Percentiles rank a stretch among this genome's conserved stretches.
These are phyloP conservation scores for Ophiobolus disseminans DNA, from an alignment of 2,329 filamentous ascomycete genomes.

Conservation along the genomic window DNA sequence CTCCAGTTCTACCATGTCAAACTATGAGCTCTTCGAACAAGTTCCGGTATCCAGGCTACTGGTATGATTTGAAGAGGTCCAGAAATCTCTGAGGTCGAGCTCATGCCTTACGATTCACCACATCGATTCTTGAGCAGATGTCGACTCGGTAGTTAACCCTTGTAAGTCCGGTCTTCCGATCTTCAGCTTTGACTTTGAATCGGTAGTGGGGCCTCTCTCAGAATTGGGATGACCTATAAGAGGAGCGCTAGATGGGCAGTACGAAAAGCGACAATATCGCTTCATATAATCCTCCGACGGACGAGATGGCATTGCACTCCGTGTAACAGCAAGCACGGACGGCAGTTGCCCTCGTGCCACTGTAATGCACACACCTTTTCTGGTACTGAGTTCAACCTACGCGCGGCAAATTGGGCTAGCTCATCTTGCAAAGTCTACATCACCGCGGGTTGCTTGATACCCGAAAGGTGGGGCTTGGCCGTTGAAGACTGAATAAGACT, in stretches of 20 bases:
- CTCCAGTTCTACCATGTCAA: background rate
- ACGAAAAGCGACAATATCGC: conserved; percentile 21
- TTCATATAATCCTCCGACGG: conserved; percentile 28
- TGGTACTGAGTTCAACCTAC: conserved; percentile 15
- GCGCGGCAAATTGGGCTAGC: conserved; percentile 29
- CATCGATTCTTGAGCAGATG: background rate
- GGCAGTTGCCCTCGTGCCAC: conserved; percentile 32
- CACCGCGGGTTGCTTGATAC: conserved; percentile 15
- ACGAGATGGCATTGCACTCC: conserved; percentile 24
- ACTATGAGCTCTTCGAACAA: background rate
- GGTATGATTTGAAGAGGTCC: background rate
- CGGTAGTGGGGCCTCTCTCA: conserved; percentile 4
- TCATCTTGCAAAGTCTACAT: conserved; percentile 19
- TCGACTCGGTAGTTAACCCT: background rate
- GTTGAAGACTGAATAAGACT: conserved; percentile 33
- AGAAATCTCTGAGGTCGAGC: background rate
- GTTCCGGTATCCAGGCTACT: background rate
- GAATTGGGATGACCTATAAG: background rate
- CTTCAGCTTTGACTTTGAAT: background rate
- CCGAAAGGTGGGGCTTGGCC: conserved; percentile 34
- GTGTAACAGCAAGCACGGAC: conserved; percentile 28
- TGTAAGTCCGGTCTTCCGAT: background rate
- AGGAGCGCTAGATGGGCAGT: background rate
- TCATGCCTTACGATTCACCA: too few relatives aligned
- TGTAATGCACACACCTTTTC: conserved; percentile 20